Conservation (phyloP, 257 asterid genomes). For the Rauvolfia tetraphylla region DNA sequence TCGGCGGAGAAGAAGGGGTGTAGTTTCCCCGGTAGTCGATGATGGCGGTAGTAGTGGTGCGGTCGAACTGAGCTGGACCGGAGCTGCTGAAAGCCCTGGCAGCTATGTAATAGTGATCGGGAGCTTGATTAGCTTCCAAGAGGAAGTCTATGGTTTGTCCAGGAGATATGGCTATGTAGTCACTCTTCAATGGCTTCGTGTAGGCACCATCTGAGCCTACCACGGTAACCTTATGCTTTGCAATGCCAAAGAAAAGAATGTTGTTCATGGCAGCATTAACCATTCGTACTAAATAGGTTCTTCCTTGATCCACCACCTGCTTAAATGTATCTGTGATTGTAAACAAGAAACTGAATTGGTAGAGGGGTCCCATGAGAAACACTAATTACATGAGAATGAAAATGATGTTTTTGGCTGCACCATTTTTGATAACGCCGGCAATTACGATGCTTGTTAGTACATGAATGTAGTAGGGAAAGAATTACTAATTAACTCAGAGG, state of each 20-base stretch:
- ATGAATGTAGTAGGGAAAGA: too few species aligned
- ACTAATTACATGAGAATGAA: too few species aligned
- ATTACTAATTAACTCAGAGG: too few species aligned
- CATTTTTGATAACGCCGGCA: too few species aligned
- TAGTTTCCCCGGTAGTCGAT: constrained; percentile 34
- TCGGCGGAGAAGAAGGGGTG: constrained; percentile 29
- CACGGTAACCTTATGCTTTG: constrained; percentile 46
- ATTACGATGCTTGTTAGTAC: too few species aligned
- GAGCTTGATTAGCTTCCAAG: constrained; percentile 42
- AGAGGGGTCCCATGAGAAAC: too few species aligned
- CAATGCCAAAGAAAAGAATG: constrained; percentile 49
- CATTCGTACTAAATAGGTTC: constrained; percentile 48
- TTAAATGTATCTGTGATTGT: constrained; percentile 41
- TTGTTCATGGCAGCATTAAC: constrained; percentile 55
- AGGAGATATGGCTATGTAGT: constrained; percentile 47
- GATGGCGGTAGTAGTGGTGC: constrained; percentile 41
- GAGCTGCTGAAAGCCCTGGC: constrained; percentile 32
- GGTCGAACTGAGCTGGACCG: constrained; percentile 3
- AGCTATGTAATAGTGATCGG: constrained; percentile 58
- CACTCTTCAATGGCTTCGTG: constrained; percentile 35
- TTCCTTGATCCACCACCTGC: constrained; percentile 36
- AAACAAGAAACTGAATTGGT: too few species aligned
- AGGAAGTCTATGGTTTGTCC: constrained; percentile 60
- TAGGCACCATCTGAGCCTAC: constrained; percentile 59
- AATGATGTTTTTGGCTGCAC: too few species aligned